Evolutionary conservation across 2,329 filamentous ascomycete genomes (phyloP).

Genomic region (Hymenoscyphus albidus): DNA sequence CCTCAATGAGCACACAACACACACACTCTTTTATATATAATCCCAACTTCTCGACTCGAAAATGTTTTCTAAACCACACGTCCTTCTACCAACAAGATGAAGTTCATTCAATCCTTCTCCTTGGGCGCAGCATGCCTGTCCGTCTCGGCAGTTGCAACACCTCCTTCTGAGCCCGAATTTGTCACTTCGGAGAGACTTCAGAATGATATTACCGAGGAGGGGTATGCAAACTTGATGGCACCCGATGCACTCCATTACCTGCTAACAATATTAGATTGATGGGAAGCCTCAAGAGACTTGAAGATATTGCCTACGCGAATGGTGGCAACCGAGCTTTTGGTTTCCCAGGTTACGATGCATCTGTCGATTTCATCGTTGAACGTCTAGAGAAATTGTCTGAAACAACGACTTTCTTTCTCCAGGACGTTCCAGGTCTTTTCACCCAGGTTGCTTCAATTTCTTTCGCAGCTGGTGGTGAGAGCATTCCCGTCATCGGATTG

Average conservation of each 20-base stretch:
- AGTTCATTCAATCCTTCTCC: slow-evolving; percentile 6
- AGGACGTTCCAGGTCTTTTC: slow-evolving; percentile 17
- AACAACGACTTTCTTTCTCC: slow-evolving; percentile 11
- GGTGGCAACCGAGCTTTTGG: slow-evolving; percentile 18
- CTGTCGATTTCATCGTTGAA: slow-evolving; percentile 13
- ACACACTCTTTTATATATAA: background rate
- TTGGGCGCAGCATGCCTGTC: slow-evolving; percentile 6
- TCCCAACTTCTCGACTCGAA: background rate
- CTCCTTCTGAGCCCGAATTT: slow-evolving; percentile 12
- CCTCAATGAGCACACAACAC: background rate
- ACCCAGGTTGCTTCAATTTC: slow-evolving; percentile 15
- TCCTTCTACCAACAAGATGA: slow-evolving; percentile 7
- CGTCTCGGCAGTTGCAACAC: slow-evolving; percentile 9
- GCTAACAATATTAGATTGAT: slow-evolving; percentile 14
- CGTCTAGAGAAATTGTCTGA: slow-evolving; percentile 13
- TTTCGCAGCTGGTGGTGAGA: slow-evolving; percentile 9
- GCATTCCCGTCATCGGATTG: slow-evolving; percentile 14
- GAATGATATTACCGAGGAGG: slow-evolving; percentile 15
- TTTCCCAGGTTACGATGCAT: slow-evolving; percentile 16
- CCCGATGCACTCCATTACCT: background rate
- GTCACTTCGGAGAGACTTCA: slow-evolving; percentile 15
- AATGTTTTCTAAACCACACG: background rate
- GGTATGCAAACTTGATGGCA: slow-evolving; percentile 2
- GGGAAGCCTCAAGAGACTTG: slow-evolving; percentile 16
- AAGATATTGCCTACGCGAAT: slow-evolving; percentile 16